These are phyloP conservation scores for Mortierella antarctica DNA, from an alignment of 192 early-diverging fungal species.

Conservation along the genomic window DNA sequence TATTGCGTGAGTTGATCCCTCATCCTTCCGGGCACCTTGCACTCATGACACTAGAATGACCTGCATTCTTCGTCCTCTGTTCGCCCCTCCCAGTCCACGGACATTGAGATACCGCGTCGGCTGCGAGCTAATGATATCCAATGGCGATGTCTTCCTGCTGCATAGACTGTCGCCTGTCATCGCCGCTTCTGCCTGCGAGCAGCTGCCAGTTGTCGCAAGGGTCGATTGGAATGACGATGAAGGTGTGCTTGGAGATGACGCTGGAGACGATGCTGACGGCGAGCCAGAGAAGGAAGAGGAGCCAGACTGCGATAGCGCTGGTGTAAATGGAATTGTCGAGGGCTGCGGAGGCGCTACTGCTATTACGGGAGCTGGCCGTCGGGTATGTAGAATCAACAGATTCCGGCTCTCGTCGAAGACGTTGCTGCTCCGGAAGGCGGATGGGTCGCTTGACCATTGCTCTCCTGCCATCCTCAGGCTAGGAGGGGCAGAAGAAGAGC, in stretches of 20 bases:
- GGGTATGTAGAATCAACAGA: constrained; percentile 42
- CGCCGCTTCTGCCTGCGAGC: neutral
- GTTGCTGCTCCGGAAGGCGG: constrained; percentile 30
- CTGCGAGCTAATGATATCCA: constrained; percentile 15
- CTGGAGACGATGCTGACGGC: constrained; percentile 7
- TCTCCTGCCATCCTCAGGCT: constrained; percentile 19
- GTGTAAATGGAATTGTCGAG: constrained; percentile 25
- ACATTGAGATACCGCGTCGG: constrained; percentile 34
- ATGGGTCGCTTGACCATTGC: constrained; percentile 43
- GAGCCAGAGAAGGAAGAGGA: constrained; percentile 7
- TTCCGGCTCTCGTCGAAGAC: constrained; percentile 40
- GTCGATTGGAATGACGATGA: constrained; percentile 13
- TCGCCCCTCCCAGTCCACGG: constrained; percentile 40
- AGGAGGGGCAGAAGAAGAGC: neutral
- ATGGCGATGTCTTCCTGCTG: constrained; percentile 8
- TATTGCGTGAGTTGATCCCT: too few species aligned
- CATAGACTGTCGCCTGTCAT: neutral
- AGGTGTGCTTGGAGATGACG: constrained; percentile 20
- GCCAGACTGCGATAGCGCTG: constrained; percentile 17
- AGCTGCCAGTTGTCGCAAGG: neutral
- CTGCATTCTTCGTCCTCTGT: constrained; percentile 40
- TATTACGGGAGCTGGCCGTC: constrained; percentile 13
- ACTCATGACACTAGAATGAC: constrained; percentile 35
- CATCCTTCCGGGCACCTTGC: too few species aligned
- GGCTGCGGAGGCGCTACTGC: neutral